These are phyloP conservation scores for Kingdonia uniflora DNA, from an alignment of 164 flowering plant genomes.

Conservation along the genomic window DNA sequence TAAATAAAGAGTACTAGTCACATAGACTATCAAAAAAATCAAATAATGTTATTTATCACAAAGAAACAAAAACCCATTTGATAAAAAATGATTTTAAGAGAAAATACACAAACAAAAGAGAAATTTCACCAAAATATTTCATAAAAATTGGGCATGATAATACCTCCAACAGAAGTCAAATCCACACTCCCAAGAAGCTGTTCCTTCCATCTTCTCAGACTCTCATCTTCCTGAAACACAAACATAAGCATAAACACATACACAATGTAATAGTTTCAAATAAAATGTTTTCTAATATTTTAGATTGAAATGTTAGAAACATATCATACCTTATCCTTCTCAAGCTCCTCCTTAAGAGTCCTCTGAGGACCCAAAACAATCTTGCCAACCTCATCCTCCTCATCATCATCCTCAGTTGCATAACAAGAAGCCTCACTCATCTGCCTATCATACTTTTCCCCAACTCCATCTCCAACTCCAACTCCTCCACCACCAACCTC, in stretches of 20 bases:
- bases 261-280: too few species aligned
- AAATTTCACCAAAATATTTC: background rate
- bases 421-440: slow-evolving; percentile 35
- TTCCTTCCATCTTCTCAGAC: slow-evolving; percentile 35
- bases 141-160: background rate
- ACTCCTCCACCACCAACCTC: too few species aligned
- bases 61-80: background rate
- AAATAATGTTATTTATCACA: background rate
- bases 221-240: slow-evolving; percentile 27
- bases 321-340: slow-evolving; percentile 50
- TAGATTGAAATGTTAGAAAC: background rate
- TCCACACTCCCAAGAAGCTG: slow-evolving; percentile 32
- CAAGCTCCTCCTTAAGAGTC: slow-evolving; percentile 64
- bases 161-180: slow-evolving; percentile 27
- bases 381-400: slow-evolving; percentile 23
- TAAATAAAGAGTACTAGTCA: background rate
- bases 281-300: background rate
- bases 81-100: background rate
- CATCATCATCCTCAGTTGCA: slow-evolving; percentile 34
- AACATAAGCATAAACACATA: background rate
- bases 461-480: too few species aligned
- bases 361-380: slow-evolving; percentile 65
- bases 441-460: slow-evolving; percentile 17
- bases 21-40: background rate
- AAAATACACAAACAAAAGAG: background rate